Evolutionary conservation across 2,329 filamentous ascomycete genomes (phyloP).

Genomic region (Cercospora beticola): DNA sequence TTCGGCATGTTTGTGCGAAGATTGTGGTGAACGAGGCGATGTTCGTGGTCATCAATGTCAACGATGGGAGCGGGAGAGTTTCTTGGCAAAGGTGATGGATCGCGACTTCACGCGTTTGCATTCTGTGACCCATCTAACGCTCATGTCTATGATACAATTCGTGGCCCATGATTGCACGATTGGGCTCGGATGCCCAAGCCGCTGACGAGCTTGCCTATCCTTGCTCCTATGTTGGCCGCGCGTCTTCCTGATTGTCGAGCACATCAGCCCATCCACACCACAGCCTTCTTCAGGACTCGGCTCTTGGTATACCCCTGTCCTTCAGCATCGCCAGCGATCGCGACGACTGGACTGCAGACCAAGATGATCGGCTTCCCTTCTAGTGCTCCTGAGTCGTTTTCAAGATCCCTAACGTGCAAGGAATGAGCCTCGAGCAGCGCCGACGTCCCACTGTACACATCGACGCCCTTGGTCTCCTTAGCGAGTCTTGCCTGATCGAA

Average conservation of each 20-base stretch:
- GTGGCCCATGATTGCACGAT: too few species aligned
- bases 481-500: neutral
- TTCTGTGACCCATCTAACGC: neutral
- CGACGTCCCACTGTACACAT: neutral
- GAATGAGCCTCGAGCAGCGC: neutral
- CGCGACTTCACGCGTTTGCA: neutral
- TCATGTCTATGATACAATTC: too few species aligned
- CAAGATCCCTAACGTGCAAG: conserved; percentile 8
- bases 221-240: neutral
- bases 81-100: conserved; percentile 8
- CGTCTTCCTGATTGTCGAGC: neutral
- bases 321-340: conserved; percentile 8
- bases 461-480: too few species aligned
- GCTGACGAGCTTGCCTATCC: neutral
- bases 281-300: conserved; percentile 9
- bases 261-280: conserved; percentile 18
- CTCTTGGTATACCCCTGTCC: conserved; percentile 10
- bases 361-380: conserved; percentile 9
- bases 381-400: conserved; percentile 6
- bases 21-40: neutral
- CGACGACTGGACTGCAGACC: conserved; percentile 13
- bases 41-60: conserved; percentile 15
- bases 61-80: neutral
- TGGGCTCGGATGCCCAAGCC: too few species aligned
- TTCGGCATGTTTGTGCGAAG: conserved; percentile 26